These are phyloP conservation scores for Cladophialophora exuberans DNA, from an alignment of 2,329 filamentous ascomycete species.

Conservation along the genomic window DNA sequence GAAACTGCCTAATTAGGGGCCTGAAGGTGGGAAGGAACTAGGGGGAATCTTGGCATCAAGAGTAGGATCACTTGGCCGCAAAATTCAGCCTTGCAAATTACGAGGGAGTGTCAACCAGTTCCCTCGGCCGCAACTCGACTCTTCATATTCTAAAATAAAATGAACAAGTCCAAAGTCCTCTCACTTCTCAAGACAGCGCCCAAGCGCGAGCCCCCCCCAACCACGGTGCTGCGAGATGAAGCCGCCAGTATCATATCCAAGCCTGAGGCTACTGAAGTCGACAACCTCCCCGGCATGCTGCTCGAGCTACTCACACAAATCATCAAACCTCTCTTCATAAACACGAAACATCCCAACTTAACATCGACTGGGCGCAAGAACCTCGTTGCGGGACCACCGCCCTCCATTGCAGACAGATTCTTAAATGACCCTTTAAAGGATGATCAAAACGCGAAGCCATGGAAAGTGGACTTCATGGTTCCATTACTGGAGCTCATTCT, in stretches of 20 bases:
- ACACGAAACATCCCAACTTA: constrained; percentile 45
- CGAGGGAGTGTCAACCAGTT: too few relatives aligned
- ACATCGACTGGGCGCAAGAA: constrained; percentile 50
- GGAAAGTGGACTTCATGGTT: constrained; percentile 25
- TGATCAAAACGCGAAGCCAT: constrained; percentile 12
- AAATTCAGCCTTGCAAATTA: too few relatives aligned
- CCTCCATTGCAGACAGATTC: constrained; percentile 42
- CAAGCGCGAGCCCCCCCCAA: not conserved
- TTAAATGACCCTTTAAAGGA: constrained; percentile 2
- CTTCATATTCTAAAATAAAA: not conserved
- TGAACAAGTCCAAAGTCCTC: not conserved
- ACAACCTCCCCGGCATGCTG: constrained; percentile 24
- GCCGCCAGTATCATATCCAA: constrained; percentile 1
- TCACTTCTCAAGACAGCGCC: not conserved
- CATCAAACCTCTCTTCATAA: constrained; percentile 48
- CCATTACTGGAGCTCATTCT: constrained; percentile 20
- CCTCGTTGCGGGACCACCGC: constrained; percentile 42
- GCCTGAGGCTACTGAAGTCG: not conserved
- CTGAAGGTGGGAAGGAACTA: not conserved
- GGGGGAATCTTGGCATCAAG: too few relatives aligned
- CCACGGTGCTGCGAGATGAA: not conserved
- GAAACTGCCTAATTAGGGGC: not conserved
- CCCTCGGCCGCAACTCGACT: too few relatives aligned
- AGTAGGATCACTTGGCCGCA: too few relatives aligned
- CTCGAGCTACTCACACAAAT: constrained; percentile 31